Evolutionary conservation across 257 asterid genomes (phyloP).

Genomic region (Datura wrightii): DNA sequence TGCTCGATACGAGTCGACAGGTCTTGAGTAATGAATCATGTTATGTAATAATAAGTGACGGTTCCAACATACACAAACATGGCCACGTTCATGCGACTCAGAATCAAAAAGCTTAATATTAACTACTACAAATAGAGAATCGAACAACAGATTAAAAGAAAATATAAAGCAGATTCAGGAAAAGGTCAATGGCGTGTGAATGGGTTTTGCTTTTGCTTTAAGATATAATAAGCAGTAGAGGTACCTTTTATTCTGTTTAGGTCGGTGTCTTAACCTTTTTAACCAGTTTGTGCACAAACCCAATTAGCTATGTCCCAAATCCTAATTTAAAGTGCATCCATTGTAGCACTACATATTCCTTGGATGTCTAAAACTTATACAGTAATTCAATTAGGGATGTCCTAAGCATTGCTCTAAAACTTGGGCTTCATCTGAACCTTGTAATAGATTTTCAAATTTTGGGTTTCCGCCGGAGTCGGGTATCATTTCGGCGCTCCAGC

Average conservation of each 20-base stretch:
- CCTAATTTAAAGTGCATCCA: background rate
- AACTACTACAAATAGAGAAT: background rate
- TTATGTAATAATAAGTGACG: background rate
- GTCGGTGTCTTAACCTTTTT: background rate
- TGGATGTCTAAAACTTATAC: background rate
- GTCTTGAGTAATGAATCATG: background rate
- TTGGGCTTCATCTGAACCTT: background rate
- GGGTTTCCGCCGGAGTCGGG: background rate
- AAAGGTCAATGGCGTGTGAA: background rate
- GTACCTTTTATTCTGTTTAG: background rate
- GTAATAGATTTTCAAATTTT: background rate
- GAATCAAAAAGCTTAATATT: background rate
- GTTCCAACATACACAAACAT: background rate
- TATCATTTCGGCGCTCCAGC: background rate
- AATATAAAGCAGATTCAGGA: background rate
- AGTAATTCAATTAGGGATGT: background rate
- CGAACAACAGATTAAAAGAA: background rate
- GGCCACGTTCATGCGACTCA: background rate
- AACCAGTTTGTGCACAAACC: background rate
- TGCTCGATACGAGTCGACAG: background rate
- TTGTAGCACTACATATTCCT: background rate
- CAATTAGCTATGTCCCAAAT: background rate
- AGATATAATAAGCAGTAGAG: background rate
- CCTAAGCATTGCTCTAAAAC: background rate
- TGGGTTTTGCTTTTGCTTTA: slow-evolving; percentile 23